Evolutionary conservation across 1,284 basidiomycete genomes (phyloP), one percentile per base, ranked within the genome.

Genomic region (Baeospora myosura): DNA sequence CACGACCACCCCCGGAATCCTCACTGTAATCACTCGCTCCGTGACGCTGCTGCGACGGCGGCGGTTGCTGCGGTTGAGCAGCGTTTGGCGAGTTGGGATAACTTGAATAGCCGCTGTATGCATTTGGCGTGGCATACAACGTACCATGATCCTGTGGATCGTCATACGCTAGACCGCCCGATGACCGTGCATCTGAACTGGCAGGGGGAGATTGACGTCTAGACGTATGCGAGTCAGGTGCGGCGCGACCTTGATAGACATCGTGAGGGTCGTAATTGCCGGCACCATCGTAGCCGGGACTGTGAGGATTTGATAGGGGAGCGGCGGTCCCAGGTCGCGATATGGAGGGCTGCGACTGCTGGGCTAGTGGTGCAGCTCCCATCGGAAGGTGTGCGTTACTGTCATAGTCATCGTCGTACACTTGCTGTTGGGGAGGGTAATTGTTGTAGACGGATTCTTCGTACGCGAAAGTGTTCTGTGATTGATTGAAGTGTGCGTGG

Each of bases 341-440:
- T 29, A 38, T 46, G 30, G 61, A 50, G 22, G 51, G 56, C 25
- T 56, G 54, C 34, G 56, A 45, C 40, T 70, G 65, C 24, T 71
- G 66, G 18, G 66, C 68, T 44, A 77, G 70, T 3, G 78, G 73
- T 34, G 78, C 78, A 17, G 73, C 76, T 18, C 69, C 62, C 1
- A 65, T 48, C 14, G 78, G 56, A 7, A 85, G 70, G 53, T 81
- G 72, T 21, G 68, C 62, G 21, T 71, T 72, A 52, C 79, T 81
- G 43, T 76, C 74, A 49, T 78, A 71, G 43, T 82, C 76, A 41
- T 83, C 80, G 42, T 78, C 78, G 49, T 81, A 78, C 23, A 51
- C 44, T 14, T 57, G 54, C 36, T 62, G 59, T 18, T 47, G 43
- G 7, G 23, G 38, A 12, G 38, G 26, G 3, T 43, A 43, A 30